phyloP scores from a whole-genome alignment of 139 green algal genomes.

The Volvox africanus region DNA sequence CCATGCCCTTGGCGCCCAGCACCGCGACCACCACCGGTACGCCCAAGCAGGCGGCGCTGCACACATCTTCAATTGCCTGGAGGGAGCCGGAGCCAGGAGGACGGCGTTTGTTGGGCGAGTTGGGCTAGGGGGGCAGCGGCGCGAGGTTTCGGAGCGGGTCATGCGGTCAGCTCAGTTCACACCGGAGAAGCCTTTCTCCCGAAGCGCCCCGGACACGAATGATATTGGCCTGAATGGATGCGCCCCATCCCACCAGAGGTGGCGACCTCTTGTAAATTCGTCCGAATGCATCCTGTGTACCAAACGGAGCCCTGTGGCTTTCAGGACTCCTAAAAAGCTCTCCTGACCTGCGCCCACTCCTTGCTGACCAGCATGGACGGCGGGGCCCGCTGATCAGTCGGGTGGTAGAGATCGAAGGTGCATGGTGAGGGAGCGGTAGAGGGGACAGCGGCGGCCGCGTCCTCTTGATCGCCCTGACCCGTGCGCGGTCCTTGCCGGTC shows the following conservation, averaged over 20 bases:
- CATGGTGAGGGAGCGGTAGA: background rate
- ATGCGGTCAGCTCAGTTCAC: too few species aligned
- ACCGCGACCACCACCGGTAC: constrained; percentile 70
- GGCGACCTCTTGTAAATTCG: too few species aligned
- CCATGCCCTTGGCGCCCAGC: constrained; percentile 79
- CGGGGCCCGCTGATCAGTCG: background rate
- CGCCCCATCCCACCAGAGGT: too few species aligned
- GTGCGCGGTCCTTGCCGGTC: background rate
- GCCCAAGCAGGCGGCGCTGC: background rate
- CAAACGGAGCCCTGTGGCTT: background rate
- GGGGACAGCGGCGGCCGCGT: background rate
- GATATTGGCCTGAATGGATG: too few species aligned
- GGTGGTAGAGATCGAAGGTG: constrained; percentile 12
- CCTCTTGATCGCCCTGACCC: background rate
- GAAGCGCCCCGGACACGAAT: too few species aligned
- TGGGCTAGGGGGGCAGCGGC: too few species aligned
- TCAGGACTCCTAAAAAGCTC: too few species aligned
- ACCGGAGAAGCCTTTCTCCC: too few species aligned
- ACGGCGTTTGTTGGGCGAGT: too few species aligned
- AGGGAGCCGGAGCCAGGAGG: too few species aligned
- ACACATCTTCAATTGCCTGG: constrained; percentile 18
- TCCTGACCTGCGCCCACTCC: constrained; percentile 28
- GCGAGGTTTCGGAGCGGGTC: too few species aligned
- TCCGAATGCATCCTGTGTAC: too few species aligned
- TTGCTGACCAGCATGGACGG: background rate